These are phyloP conservation scores for Conticribra guillardii DNA, from an alignment of 108 stramenopile species.

Conservation along the genomic window DNA sequence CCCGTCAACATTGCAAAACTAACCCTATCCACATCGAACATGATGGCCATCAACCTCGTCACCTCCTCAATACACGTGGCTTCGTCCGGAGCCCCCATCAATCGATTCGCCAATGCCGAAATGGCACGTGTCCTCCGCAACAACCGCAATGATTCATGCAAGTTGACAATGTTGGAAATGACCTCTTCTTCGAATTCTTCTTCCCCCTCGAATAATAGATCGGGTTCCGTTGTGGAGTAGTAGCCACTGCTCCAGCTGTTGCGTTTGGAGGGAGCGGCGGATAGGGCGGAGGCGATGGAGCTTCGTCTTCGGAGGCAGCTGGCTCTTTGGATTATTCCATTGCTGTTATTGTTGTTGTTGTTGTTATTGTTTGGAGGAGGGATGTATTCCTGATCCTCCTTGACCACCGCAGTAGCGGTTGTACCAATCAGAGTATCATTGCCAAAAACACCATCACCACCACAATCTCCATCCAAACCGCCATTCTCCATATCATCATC, in stretches of 20 bases:
- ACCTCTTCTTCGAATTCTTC: constrained; percentile 33
- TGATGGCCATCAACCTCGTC: constrained; percentile 15
- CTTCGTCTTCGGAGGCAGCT: too few species aligned
- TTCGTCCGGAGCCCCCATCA: constrained; percentile 40
- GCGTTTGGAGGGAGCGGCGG: too few species aligned
- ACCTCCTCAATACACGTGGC: constrained; percentile 27
- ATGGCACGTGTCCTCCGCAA: constrained; percentile 35
- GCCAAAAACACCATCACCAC: neutral
- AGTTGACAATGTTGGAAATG: constrained; percentile 3
- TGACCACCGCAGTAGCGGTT: too few species aligned
- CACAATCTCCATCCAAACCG: neutral
- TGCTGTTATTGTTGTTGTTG: neutral
- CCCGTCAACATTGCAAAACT: constrained; percentile 27
- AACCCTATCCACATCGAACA: constrained; percentile 28
- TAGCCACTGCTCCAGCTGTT: neutral
- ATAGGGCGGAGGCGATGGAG: too few species aligned
- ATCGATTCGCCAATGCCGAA: constrained; percentile 30
- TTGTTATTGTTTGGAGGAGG: neutral
- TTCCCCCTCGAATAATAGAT: constrained; percentile 39
- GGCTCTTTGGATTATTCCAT: neutral
- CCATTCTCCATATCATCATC: too few species aligned
- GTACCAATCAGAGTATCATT: neutral
- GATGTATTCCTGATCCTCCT: neutral
- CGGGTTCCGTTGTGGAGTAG: constrained; percentile 33
- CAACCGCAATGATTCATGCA: constrained; percentile 10